A percentile compares a stretch with the other conserved stretches of the same genome.
These are phyloP conservation scores for Botrytis aclada DNA, from an alignment of 2,329 filamentous ascomycete species.

Conservation along the genomic window DNA sequence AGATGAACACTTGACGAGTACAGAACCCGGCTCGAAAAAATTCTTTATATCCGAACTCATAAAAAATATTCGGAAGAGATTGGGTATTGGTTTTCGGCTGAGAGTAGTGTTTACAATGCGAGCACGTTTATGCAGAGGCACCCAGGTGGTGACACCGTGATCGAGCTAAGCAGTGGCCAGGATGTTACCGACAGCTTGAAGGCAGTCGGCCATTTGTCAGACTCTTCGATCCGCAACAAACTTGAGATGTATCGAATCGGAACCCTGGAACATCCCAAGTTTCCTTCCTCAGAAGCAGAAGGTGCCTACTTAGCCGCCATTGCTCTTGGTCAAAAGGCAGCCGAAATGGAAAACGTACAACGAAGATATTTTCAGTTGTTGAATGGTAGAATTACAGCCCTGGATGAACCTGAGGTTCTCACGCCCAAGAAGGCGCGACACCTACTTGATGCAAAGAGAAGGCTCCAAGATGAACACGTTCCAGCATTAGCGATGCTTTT, in stretches of 20 bases:
- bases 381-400: neutral
- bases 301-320: neutral
- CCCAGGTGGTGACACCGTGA: constrained; percentile 1
- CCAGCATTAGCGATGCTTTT: neutral
- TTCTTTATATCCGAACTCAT: neutral
- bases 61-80: neutral
- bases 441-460: neutral
- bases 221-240: neutral
- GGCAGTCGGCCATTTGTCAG: neutral
- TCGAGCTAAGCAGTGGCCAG: neutral
- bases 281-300: neutral
- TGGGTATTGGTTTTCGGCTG: constrained; percentile 2
- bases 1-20: neutral
- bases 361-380: neutral
- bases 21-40: neutral
- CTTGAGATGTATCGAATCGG: neutral
- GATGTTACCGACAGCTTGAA: neutral
- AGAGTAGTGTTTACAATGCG: neutral
- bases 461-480: neutral
- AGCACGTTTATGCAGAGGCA: constrained; percentile 8
- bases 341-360: constrained; percentile 1
- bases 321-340: constrained; percentile 5
- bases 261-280: neutral
- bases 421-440: neutral
- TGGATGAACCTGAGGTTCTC: neutral